phyloP scores from a whole-genome alignment of 192 early-diverging fungal species.

The Coemansia sp. region DNA sequence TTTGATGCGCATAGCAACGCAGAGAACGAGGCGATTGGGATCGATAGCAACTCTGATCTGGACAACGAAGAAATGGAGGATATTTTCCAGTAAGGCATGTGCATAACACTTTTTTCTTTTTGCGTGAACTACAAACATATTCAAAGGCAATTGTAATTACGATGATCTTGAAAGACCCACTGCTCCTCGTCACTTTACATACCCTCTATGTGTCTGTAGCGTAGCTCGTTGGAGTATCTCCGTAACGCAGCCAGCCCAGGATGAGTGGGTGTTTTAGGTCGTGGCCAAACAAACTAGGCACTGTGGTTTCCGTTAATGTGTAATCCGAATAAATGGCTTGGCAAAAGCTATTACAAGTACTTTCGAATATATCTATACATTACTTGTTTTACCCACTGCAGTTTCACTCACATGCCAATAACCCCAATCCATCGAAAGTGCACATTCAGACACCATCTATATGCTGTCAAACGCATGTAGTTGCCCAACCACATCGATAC shows the following conservation, averaged over 20 bases:
- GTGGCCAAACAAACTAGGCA: too few relatives aligned
- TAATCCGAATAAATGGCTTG: too few relatives aligned
- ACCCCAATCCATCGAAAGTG: not conserved
- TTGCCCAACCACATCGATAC: conserved; percentile 42
- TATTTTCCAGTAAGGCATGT: conserved; percentile 37
- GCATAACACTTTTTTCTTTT: too few relatives aligned
- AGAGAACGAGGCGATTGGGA: conserved; percentile 27
- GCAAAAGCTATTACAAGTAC: too few relatives aligned
- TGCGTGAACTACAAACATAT: too few relatives aligned
- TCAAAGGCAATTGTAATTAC: too few relatives aligned
- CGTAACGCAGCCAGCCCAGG: too few relatives aligned
- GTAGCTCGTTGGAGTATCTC: too few relatives aligned
- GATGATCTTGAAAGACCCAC: not conserved
- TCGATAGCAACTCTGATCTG: conserved; percentile 39
- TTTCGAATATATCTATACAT: too few relatives aligned
- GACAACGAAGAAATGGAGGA: conserved; percentile 55
- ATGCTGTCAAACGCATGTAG: conserved; percentile 39
- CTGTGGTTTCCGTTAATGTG: not conserved
- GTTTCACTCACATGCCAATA: not conserved
- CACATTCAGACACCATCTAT: not conserved
- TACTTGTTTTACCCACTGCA: not conserved
- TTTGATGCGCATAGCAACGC: conserved; percentile 7
- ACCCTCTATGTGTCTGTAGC: too few relatives aligned
- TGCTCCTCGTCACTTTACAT: not conserved
- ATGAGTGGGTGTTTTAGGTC: too few relatives aligned